These are phyloP conservation scores for Calonectria leucothoes DNA, from an alignment of 2,329 filamentous ascomycete genomes.

Conservation along the genomic window DNA sequence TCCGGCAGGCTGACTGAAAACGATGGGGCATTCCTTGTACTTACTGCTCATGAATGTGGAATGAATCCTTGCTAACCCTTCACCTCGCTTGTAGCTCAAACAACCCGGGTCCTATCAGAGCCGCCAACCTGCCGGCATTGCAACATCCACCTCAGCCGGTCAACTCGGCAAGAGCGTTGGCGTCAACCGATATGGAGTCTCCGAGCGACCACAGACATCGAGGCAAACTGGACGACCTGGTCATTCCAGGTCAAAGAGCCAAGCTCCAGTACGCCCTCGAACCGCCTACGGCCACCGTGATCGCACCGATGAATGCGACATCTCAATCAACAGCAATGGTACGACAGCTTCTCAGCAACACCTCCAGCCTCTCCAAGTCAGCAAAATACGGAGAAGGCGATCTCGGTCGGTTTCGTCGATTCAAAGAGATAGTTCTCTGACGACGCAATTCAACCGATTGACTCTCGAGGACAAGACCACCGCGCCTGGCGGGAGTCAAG, in stretches of 20 bases:
- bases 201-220: slow-evolving; percentile 64
- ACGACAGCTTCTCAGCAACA: slow-evolving; percentile 41
- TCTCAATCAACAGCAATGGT: slow-evolving; percentile 48
- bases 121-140: slow-evolving; percentile 48
- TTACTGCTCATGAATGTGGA: slow-evolving; percentile 23
- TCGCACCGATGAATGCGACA: slow-evolving; percentile 54
- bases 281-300: slow-evolving; percentile 56
- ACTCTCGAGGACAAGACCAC: slow-evolving; percentile 51
- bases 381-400: slow-evolving; percentile 42
- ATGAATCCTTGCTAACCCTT: slow-evolving; percentile 3
- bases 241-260: slow-evolving; percentile 56
- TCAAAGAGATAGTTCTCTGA: slow-evolving; percentile 59
- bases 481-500: slow-evolving; percentile 55
- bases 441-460: slow-evolving; percentile 51
- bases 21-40: slow-evolving; percentile 26
- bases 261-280: slow-evolving; percentile 48
- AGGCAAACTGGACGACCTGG: slow-evolving; percentile 60
- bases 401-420: slow-evolving; percentile 42
- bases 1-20: slow-evolving; percentile 6
- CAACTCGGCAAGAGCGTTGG: slow-evolving; percentile 70
- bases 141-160: slow-evolving; percentile 48
- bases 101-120: slow-evolving; percentile 44
- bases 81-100: slow-evolving; percentile 46
- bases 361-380: slow-evolving; percentile 32
- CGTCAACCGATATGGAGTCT: slow-evolving; percentile 59